phyloP scores from a whole-genome alignment of 2,329 filamentous ascomycete species.

The Blumeria graminis region DNA sequence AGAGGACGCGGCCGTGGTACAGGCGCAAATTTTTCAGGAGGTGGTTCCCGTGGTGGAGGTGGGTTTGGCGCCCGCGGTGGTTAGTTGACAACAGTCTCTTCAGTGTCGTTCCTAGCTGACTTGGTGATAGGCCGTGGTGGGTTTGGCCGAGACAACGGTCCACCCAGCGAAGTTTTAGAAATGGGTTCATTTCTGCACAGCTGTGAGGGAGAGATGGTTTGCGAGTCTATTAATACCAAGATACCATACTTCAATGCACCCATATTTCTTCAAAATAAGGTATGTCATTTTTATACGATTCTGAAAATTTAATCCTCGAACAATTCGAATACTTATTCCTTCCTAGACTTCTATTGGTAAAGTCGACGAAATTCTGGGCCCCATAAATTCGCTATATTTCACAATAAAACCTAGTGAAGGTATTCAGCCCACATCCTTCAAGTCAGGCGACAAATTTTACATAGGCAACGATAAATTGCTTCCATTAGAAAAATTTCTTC shows the following conservation, averaged over 20 bases:
- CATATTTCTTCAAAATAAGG: slow-evolving; percentile 98
- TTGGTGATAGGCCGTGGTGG: slow-evolving; percentile 30
- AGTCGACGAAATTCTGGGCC: slow-evolving; percentile 91
- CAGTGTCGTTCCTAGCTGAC: slow-evolving; percentile 3
- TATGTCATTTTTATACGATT: slow-evolving; percentile 14
- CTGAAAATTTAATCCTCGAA: neutral
- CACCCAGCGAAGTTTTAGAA: slow-evolving; percentile 42
- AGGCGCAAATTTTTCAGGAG: slow-evolving; percentile 24
- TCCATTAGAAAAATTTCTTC: slow-evolving; percentile 85
- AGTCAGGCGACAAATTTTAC: slow-evolving; percentile 90
- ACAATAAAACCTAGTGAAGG: slow-evolving; percentile 94
- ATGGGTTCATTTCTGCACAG: slow-evolving; percentile 89
- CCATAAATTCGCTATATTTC: slow-evolving; percentile 95
- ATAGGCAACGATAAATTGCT: slow-evolving; percentile 87
- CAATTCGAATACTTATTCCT: neutral
- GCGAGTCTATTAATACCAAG: slow-evolving; percentile 84
- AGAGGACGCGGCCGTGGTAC: slow-evolving; percentile 30
- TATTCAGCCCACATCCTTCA: slow-evolving; percentile 86
- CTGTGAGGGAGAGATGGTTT: slow-evolving; percentile 94
- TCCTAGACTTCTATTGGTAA: slow-evolving; percentile 64
- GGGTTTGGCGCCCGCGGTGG: slow-evolving; percentile 23
- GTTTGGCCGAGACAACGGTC: slow-evolving; percentile 35
- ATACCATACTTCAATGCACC: slow-evolving; percentile 98
- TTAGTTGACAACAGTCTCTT: neutral
- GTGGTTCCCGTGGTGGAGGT: slow-evolving; percentile 24